Evolutionary conservation across 2,329 filamentous ascomycete genomes (phyloP).

Genomic region (Beauveria asiatica): DNA sequence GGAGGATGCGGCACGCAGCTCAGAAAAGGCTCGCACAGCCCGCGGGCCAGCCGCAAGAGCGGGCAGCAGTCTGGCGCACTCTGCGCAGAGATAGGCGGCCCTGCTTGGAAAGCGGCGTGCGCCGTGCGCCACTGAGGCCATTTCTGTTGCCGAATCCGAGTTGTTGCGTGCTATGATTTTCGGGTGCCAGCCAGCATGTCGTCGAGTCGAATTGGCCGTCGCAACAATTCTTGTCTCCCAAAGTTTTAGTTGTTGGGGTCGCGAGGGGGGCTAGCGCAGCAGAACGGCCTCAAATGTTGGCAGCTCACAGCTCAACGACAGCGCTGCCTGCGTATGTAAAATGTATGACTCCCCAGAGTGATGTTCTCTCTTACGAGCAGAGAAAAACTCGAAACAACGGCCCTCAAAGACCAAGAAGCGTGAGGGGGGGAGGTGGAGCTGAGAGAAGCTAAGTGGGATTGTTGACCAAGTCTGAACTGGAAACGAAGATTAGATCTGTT

Average conservation of each 20-base stretch:
- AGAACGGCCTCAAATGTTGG: not conserved
- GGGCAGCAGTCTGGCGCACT: conserved; percentile 7
- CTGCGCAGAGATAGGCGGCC: conserved; percentile 14
- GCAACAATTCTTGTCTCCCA: not conserved
- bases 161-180: not conserved
- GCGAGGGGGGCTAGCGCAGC: not conserved
- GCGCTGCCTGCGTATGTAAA: not conserved
- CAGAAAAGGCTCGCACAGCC: conserved; percentile 1
- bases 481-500: conserved; percentile 10
- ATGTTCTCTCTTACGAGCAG: not conserved
- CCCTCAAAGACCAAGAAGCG: not conserved
- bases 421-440: conserved; percentile 7
- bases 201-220: not conserved
- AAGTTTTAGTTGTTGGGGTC: conserved; percentile 3
- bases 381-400: not conserved
- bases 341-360: not conserved
- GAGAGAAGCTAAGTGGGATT: not conserved
- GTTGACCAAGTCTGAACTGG: not conserved
- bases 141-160: not conserved
- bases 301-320: not conserved
- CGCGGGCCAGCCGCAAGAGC: conserved; percentile 1
- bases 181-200: not conserved
- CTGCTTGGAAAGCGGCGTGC: conserved; percentile 16
- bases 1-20: not conserved
- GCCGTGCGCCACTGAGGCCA: conserved; percentile 17